Conservation (phyloP, 352 stramenopile species). For the Paralagenidium karlingii region DNA sequence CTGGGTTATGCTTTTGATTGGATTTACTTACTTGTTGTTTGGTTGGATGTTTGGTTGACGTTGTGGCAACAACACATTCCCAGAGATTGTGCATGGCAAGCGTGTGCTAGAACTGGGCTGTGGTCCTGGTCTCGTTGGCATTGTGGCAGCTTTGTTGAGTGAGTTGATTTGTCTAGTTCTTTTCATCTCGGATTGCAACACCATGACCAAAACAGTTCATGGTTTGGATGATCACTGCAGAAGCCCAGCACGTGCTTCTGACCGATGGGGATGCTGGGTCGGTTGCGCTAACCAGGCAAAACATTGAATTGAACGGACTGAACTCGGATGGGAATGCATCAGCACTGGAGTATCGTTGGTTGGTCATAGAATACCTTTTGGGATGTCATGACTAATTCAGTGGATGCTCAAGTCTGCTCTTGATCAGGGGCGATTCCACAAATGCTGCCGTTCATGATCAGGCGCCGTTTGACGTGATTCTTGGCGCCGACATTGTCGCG, state of each 20-base stretch:
- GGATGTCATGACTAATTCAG: conserved; percentile 17
- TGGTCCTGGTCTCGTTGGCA: conserved; percentile 55
- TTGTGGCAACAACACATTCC: conserved; percentile 2
- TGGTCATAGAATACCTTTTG: conserved; percentile 35
- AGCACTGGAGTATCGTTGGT: background rate
- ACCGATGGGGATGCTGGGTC: conserved; percentile 66
- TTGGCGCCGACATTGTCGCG: conserved; percentile 73
- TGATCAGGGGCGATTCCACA: background rate
- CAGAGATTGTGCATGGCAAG: conserved; percentile 31
- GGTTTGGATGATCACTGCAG: background rate
- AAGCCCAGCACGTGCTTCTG: conserved; percentile 35
- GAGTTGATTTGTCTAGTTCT: conserved; percentile 8
- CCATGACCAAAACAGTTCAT: too few relatives aligned
- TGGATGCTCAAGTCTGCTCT: conserved; percentile 12
- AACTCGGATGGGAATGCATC: conserved; percentile 5
- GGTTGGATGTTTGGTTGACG: background rate
- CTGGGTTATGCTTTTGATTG: conserved; percentile 19
- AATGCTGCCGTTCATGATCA: too few relatives aligned
- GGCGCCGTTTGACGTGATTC: conserved; percentile 44
- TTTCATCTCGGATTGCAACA: background rate
- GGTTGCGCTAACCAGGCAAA: conserved; percentile 43
- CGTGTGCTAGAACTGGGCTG: conserved; percentile 62
- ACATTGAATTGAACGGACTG: conserved; percentile 29
- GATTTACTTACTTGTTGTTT: background rate
- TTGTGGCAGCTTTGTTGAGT: conserved; percentile 42